Base-by-base conservation (phyloP, 805 yeast genomes). In the Metschnikowia continentalis region DNA sequence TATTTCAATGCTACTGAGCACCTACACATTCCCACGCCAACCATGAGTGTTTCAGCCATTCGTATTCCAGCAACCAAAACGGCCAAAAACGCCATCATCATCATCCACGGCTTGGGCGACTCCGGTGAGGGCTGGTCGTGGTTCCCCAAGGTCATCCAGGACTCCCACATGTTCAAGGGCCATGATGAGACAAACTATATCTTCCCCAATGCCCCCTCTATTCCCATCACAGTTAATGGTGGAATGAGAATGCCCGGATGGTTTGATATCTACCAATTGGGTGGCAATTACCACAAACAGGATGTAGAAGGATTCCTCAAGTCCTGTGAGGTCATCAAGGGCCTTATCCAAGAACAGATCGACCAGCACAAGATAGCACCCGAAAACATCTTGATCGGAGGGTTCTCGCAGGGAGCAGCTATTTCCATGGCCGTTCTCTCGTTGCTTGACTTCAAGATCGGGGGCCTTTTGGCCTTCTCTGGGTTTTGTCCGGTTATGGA, bases 351-450 rank as follows among this genome's bases (percentile, higher is more conserved):
- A 19, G 82, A 81, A 49, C 82, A 84, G 57, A 70, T 79, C 14
- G 79, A 77, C 7, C 58, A 60, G 6, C 52, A 65, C 47, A 81
- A 85, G 8, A 77, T 87, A 35, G 75, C 80, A 3, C 73, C 86
- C 0, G 81, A 81, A 15, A 80, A 86, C 48, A 86, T 94, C 43
- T 72, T 94, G n/a, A 73, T 94, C 51, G 98, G 98, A 35, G 99
- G 99, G 0, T 94, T 94, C 65, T 86, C 95, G 4, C 99, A 94
- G 70, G 99, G 99, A 49, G 95, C 90, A 45, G 90, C 96, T 1
- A 54, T 92, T 10, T 71, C 94, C 1, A 70, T 88, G 52, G 89
- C 88, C 2, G 64, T 85, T 14, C 74, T 81, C 20, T 72, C 84
- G 0, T 66, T 77, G 10, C 65, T 76, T 32, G 82, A 83, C 17